Evolutionary conservation across 2,329 filamentous ascomycete species (phyloP).

Genomic region (Fusarium fujikuroi): DNA sequence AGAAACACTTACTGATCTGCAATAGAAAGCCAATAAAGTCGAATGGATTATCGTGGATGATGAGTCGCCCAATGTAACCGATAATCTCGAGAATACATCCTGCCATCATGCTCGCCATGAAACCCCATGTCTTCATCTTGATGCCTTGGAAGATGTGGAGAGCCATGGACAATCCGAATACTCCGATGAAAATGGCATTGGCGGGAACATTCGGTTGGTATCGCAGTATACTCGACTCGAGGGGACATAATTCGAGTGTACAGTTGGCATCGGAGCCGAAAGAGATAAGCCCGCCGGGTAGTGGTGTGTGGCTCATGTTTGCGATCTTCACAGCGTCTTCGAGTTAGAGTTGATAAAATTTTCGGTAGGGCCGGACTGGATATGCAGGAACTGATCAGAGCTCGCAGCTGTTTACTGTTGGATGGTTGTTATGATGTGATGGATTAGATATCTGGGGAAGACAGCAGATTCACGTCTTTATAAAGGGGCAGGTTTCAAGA

Average conservation of each 20-base stretch:
- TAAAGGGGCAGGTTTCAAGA: slow-evolving; percentile 4
- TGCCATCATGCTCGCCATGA: slow-evolving; percentile 59
- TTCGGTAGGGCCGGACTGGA: neutral
- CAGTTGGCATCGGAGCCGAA: slow-evolving; percentile 42
- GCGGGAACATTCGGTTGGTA: slow-evolving; percentile 38
- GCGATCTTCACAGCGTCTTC: neutral
- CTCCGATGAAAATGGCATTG: slow-evolving; percentile 33
- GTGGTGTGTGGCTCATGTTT: slow-evolving; percentile 11
- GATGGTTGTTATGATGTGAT: neutral
- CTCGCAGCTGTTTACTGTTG: neutral
- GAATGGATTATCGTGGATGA: slow-evolving; percentile 67
- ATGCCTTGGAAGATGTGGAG: slow-evolving; percentile 37
- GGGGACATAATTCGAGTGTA: slow-evolving; percentile 39
- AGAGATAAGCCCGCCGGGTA: slow-evolving; percentile 39
- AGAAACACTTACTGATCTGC: slow-evolving; percentile 65
- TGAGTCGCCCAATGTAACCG: slow-evolving; percentile 69
- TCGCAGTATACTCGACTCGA: slow-evolving; percentile 40
- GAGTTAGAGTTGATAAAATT: neutral
- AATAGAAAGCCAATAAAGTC: slow-evolving; percentile 68
- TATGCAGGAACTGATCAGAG: neutral
- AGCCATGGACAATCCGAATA: slow-evolving; percentile 33
- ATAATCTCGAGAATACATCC: slow-evolving; percentile 68
- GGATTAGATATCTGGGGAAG: neutral
- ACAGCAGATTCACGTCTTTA: slow-evolving; percentile 1
- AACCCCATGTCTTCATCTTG: slow-evolving; percentile 48